phyloP scores from a whole-genome alignment of 2,329 filamentous ascomycete genomes.

The Aspergillus oerlinghausenensis region DNA sequence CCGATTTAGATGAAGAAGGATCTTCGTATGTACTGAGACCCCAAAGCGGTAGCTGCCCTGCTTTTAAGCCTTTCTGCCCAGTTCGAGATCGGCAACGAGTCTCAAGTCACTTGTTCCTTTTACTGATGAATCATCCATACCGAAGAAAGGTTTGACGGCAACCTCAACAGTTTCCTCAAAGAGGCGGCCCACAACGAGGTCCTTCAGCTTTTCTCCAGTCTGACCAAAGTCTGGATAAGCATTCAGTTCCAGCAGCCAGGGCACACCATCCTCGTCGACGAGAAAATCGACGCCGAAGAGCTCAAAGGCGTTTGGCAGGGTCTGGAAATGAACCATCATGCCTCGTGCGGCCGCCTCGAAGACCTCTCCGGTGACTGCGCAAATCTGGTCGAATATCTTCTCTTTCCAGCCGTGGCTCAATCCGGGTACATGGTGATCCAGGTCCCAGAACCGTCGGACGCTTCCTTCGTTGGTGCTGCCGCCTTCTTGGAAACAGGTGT shows the following conservation, averaged over 20 bases:
- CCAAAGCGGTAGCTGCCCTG: not conserved
- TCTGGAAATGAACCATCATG: slow-evolving; percentile 89
- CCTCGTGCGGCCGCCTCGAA: slow-evolving; percentile 82
- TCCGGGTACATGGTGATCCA: slow-evolving; percentile 44
- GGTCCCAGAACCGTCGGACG: slow-evolving; percentile 70
- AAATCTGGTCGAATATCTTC: slow-evolving; percentile 69
- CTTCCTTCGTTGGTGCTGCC: slow-evolving; percentile 54
- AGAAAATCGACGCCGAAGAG: slow-evolving; percentile 89
- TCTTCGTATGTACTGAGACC: too few species aligned
- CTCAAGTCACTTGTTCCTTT: slow-evolving; percentile 29
- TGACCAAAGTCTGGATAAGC: slow-evolving; percentile 95
- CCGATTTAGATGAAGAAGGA: not conserved
- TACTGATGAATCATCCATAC: slow-evolving; percentile 13
- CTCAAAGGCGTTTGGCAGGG: slow-evolving; percentile 83
- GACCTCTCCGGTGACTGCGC: slow-evolving; percentile 64
- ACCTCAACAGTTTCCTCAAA: slow-evolving; percentile 69
- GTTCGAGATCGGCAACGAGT: slow-evolving; percentile 38
- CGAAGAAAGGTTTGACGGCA: slow-evolving; percentile 67
- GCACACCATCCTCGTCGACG: slow-evolving; percentile 59
- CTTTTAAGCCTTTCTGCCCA: slow-evolving; percentile 31
- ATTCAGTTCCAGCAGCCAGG: slow-evolving; percentile 87
- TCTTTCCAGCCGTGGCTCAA: slow-evolving; percentile 47
- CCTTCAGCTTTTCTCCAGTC: slow-evolving; percentile 71
- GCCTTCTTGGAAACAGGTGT: slow-evolving; percentile 80
- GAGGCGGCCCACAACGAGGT: slow-evolving; percentile 64